Base-by-base conservation (phyloP, 495 filamentous ascomycete genomes). In the Hypoxylon perforatum region DNA sequence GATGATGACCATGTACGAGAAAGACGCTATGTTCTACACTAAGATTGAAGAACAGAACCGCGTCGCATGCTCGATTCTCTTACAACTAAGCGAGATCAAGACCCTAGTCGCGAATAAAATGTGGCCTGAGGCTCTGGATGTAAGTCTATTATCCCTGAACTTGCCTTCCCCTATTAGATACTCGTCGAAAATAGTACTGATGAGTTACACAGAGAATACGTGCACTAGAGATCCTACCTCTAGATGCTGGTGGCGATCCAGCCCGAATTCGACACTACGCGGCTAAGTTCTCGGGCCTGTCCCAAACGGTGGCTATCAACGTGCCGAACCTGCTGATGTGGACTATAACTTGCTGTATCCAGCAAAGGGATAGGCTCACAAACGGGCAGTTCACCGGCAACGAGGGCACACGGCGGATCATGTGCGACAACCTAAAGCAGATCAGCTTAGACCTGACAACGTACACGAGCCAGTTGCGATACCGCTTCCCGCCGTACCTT, bases 391-490 rank as follows among this genome's bases (percentile, higher is more conserved):
- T 87, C 73, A 90, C 89, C 52, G 93, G 85, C 55, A 85, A 92
- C 71, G 88, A 89, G 55, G 89, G 88, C 62, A 88, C 88, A 65
- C 82, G 85, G 57, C 82, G 84, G 54, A 63, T 73, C 56, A 85
- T 95, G 76, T 84, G 89, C 18, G 87, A 89, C 39, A 81, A 89
- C 67, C 78, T 96, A 67, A 85, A 90, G 75, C 85, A 88, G 69
- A 90, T 87, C 72, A 92, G 89, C 49, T 90, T 91, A 71, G 95
- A 97, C 78, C 75, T 97, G 57, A 96, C 94, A 83, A 88, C 96
- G 33, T 99, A 97, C 80, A 94, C 94, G 12, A 94, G 95, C 23
- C 88, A 97, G 84, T 86, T 99, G 69, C 89, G 92, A 74, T 99
- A 96, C 77, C 88, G 94, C 61, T 81, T 97, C 75, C 84, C 84